Evolutionary conservation across 2,329 filamentous ascomycete genomes (phyloP).

Genomic region (Cladosporium sp.): DNA sequence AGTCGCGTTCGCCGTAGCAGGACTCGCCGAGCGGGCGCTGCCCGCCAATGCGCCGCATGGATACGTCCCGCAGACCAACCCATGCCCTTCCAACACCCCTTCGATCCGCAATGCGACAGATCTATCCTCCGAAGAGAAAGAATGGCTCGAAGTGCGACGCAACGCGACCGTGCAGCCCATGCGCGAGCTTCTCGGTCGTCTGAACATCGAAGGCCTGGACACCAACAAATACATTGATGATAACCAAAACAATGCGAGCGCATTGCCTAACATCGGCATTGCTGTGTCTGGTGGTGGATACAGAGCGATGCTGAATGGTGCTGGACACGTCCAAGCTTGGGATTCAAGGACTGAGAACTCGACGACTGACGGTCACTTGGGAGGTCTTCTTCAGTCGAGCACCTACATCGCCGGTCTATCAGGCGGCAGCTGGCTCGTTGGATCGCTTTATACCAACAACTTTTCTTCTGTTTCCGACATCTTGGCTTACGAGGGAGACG

Average conservation of each 20-base stretch:
- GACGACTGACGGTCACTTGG: slow-evolving; percentile 62
- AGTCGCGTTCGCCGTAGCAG: slow-evolving; percentile 1
- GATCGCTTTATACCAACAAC: slow-evolving; percentile 73
- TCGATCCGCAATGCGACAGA: slow-evolving; percentile 57
- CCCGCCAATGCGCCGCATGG: slow-evolving; percentile 56
- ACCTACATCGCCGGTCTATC: slow-evolving; percentile 80
- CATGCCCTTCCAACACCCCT: slow-evolving; percentile 67
- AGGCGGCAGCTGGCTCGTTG: slow-evolving; percentile 78
- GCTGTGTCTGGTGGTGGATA: slow-evolving; percentile 82
- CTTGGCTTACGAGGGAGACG: slow-evolving; percentile 36
- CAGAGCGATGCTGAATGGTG: slow-evolving; percentile 78
- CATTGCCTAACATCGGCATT: slow-evolving; percentile 65
- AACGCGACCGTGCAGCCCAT: slow-evolving; percentile 71
- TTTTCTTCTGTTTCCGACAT: slow-evolving; percentile 64
- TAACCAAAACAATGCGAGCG: slow-evolving; percentile 50
- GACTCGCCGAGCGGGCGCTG: slow-evolving; percentile 21
- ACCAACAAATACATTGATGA: slow-evolving; percentile 65
- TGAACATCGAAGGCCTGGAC: slow-evolving; percentile 75
- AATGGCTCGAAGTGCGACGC: slow-evolving; percentile 69
- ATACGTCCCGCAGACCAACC: slow-evolving; percentile 65
- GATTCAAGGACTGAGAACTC: slow-evolving; percentile 65
- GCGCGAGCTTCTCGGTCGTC: slow-evolving; percentile 63
- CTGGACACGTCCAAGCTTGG: slow-evolving; percentile 72
- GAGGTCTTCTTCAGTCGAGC: slow-evolving; percentile 72
- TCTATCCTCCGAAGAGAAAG: slow-evolving; percentile 64